A percentile compares a stretch with the other conserved stretches of the same genome.
These are phyloP conservation scores for Linum tenue DNA, from an alignment of 345 rosid species.

Conservation along the genomic window DNA sequence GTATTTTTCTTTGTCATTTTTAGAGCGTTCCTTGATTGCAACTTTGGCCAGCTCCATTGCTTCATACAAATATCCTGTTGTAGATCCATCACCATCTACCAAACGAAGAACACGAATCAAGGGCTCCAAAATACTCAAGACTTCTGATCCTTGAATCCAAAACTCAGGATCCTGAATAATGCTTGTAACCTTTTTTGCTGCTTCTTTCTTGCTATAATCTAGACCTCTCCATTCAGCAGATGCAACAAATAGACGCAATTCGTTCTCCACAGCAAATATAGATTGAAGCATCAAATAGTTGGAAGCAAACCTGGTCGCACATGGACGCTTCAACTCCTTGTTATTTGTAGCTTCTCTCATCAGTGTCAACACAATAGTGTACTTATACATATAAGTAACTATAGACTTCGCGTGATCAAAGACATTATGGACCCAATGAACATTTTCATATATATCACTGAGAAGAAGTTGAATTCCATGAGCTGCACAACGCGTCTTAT, in stretches of 20 bases:
- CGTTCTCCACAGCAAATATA: not conserved
- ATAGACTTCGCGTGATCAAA: not conserved
- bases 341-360: slow-evolving; percentile 6
- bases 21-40: not conserved
- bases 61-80: not conserved
- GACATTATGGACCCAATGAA: not conserved
- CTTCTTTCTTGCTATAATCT: slow-evolving; percentile 1
- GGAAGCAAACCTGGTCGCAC: not conserved
- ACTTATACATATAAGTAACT: not conserved
- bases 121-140: not conserved
- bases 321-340: slow-evolving; percentile 1
- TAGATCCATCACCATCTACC: not conserved
- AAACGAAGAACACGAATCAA: slow-evolving; percentile 1
- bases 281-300: slow-evolving; percentile 9
- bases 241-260: slow-evolving; percentile 5
- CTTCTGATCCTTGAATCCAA: not conserved
- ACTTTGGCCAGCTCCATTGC: not conserved
- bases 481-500: slow-evolving; percentile 1
- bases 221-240: slow-evolving; percentile 1
- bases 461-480: not conserved
- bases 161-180: not conserved
- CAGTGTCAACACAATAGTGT: slow-evolving; percentile 5
- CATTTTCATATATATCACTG: not conserved
- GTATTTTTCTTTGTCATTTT: not conserved
- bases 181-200: not conserved